phyloP scores from a whole-genome alignment of 2,329 filamentous ascomycete genomes.

The Diaporthe vexans region DNA sequence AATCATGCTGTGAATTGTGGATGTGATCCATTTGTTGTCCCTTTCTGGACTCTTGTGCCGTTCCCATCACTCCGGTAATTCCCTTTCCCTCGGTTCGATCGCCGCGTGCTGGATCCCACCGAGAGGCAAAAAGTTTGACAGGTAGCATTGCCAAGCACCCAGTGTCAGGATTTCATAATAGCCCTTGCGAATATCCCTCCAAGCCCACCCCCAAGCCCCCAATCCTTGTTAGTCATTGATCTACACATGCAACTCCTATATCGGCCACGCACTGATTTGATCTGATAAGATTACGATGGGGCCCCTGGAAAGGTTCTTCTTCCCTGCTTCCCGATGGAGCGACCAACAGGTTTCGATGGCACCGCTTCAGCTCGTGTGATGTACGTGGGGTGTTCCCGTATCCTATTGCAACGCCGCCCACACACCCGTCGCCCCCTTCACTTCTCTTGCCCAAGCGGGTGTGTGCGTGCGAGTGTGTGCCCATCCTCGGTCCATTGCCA shows the following conservation, averaged over 20 bases:
- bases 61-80: constrained; percentile 2
- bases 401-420: constrained; percentile 21
- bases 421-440: constrained; percentile 1
- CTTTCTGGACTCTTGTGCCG: constrained; percentile 12
- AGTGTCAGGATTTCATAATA: constrained; percentile 32
- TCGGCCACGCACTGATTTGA: constrained; percentile 30
- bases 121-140: constrained; percentile 14
- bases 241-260: constrained; percentile 30
- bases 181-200: constrained; percentile 17
- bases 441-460: constrained; percentile 1
- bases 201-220: constrained; percentile 21
- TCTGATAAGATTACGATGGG: constrained; percentile 36
- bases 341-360: constrained; percentile 13
- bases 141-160: constrained; percentile 29
- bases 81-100: constrained; percentile 14
- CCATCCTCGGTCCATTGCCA: constrained; percentile 21
- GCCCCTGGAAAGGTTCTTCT: constrained; percentile 23
- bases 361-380: constrained; percentile 30
- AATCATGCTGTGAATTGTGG: constrained; percentile 15
- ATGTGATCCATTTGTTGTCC: constrained; percentile 17
- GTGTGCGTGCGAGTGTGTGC: background rate
- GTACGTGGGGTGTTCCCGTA: constrained; percentile 26
- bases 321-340: constrained; percentile 21
- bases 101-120: background rate
- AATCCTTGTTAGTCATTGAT: constrained; percentile 32